Evolutionary conservation across 1,139 yeast genomes (phyloP), one percentile per base, ranked within the genome.

Genomic region (Yamadazyma pseudoaaseri): DNA sequence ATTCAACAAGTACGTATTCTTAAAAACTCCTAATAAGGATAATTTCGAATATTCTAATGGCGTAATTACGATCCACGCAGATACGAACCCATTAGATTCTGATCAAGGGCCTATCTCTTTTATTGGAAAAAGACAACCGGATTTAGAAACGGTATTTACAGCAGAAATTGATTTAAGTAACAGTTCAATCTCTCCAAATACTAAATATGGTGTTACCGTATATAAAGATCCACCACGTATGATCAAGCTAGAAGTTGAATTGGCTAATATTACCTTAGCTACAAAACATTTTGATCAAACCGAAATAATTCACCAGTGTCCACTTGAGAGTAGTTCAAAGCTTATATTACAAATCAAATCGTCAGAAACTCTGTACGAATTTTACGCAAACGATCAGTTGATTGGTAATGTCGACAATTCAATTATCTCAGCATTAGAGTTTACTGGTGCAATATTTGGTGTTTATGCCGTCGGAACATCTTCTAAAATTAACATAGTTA

Each of bases 401-500:
- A 11, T 36, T 4, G 26, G 12, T 12, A 18, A 31, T 3, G 30
- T 38, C 8, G 22, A 13, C 16, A 15, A 30, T 8, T 29, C 31
- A 2, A 32, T 25, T 5, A 23, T 36, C 8, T 38, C 34, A 5
- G 42, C 42, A 10, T 18, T 15, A 8, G 39, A 36, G 25, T 38
- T 36, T 20, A 36, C 40, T 2, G 42, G 42, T 6, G 30, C 42
- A 5, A 22, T 36, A 6, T 38, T 31, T 31, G 39, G 42, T 6
- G 26, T 20, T 13, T 37, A 14, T 28, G 33, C 32, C 9, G 26
- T 29, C 17, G 35, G 33, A 11, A 24, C 18, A 12, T 12, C n/a
- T 6, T 22, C 25, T 7, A 11, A 22, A 11, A 11, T 22, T 22
- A 11, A 8, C n/a, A 8, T 6, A 6, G n/a, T 8, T 22, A 11